Conservation (phyloP, 352 stramenopile genomes). For the Phytophthora hybrid region DNA sequence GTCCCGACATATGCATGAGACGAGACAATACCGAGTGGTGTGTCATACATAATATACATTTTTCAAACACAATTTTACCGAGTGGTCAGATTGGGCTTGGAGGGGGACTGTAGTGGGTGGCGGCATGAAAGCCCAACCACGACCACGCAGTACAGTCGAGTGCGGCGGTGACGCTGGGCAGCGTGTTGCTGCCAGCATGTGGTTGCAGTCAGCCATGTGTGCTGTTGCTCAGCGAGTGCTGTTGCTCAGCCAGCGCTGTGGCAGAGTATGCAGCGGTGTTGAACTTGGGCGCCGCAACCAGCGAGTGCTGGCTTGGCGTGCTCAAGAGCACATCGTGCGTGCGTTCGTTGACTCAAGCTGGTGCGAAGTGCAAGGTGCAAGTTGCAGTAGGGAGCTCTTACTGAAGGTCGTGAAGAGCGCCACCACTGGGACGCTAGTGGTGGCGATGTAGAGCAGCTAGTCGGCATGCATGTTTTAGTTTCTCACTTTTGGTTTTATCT, state of each 20-base stretch:
- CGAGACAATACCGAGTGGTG: slow-evolving; percentile 14
- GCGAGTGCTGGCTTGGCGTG: neutral
- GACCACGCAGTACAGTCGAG: slow-evolving; percentile 25
- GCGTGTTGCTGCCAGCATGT: slow-evolving; percentile 3
- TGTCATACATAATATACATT: slow-evolving; percentile 12
- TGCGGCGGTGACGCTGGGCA: neutral
- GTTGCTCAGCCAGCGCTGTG: neutral
- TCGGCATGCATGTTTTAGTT: slow-evolving; percentile 13
- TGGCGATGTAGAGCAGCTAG: slow-evolving; percentile 12
- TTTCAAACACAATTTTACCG: neutral
- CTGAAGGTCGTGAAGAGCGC: neutral
- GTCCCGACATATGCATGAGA: slow-evolving; percentile 4
- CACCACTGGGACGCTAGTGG: slow-evolving; percentile 16
- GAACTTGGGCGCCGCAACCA: slow-evolving; percentile 1
- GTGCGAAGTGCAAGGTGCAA: neutral
- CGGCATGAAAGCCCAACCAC: slow-evolving; percentile 13
- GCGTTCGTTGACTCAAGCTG: slow-evolving; percentile 3
- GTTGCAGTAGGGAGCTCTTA: slow-evolving; percentile 4
- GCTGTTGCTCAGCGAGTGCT: neutral
- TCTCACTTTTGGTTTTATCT: slow-evolving; percentile 9
- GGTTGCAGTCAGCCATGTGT: slow-evolving; percentile 14
- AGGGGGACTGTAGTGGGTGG: slow-evolving; percentile 29
- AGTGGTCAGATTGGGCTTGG: slow-evolving; percentile 26
- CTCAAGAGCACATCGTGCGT: neutral
- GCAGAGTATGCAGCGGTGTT: slow-evolving; percentile 4